Conservation (phyloP, 129 eudicot genomes). For the Calendula officinalis region DNA sequence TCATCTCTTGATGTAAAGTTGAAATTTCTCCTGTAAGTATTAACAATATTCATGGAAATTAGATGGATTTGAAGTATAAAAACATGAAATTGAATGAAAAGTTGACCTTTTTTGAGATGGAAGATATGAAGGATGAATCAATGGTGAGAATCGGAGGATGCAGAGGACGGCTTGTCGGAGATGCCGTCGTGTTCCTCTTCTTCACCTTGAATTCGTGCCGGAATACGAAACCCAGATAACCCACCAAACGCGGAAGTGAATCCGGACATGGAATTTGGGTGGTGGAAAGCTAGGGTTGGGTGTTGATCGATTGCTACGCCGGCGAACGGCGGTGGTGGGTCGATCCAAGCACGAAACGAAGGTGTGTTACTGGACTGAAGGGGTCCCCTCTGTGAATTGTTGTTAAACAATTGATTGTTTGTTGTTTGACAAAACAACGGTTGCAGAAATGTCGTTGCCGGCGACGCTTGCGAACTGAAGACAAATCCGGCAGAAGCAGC, state of each 20-base stretch:
- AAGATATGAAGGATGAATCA: constrained; percentile 37
- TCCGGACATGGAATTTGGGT: constrained; percentile 58
- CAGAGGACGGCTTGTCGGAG: constrained; percentile 91
- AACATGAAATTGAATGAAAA: neutral
- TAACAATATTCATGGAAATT: neutral
- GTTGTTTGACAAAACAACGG: constrained; percentile 66
- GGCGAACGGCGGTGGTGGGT: constrained; percentile 52
- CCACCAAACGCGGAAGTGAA: constrained; percentile 57
- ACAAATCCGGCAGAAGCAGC: constrained; percentile 43
- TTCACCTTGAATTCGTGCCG: constrained; percentile 96
- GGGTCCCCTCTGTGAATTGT: constrained; percentile 97
- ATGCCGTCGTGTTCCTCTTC: constrained; percentile 95
- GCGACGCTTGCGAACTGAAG: constrained; percentile 41
- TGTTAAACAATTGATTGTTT: constrained; percentile 44
- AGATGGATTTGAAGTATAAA: neutral
- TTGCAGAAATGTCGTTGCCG: constrained; percentile 51
- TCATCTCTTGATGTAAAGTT: constrained; percentile 18
- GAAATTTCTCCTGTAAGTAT: constrained; percentile 22
- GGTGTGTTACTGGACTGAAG: constrained; percentile 99
- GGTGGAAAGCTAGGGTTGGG: constrained; percentile 50
- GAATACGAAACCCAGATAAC: constrained; percentile 84
- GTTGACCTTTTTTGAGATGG: constrained; percentile 39
- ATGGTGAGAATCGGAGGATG: constrained; percentile 97
- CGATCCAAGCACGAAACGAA: constrained; percentile 95
- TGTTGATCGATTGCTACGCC: constrained; percentile 41